Percentiles rank a stretch among this genome's conserved stretches.
Conservation (phyloP, 768 basidiomycete species). For the Omphalotus guepiniiformis region DNA sequence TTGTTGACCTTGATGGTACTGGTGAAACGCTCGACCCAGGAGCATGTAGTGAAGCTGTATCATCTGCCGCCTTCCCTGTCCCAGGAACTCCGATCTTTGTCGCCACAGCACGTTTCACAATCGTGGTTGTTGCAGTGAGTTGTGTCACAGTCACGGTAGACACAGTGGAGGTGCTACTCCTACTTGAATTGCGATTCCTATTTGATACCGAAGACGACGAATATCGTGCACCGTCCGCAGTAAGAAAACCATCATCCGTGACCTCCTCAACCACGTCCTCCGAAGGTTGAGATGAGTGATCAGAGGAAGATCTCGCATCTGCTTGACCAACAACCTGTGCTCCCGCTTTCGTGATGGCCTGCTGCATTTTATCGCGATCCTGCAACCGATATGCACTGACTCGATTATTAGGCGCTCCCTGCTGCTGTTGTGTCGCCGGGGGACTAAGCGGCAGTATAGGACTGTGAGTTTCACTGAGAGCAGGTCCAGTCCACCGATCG, state of each 20-base stretch:
- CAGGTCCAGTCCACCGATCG: constrained; percentile 13
- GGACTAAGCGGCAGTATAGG: constrained; percentile 23
- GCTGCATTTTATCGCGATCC: background rate
- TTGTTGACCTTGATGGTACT: no score
- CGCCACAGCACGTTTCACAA: constrained; percentile 50
- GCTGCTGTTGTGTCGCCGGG: background rate
- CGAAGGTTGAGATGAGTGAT: no score
- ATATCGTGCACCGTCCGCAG: constrained; percentile 13
- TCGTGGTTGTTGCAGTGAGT: constrained; percentile 25
- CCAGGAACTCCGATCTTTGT: constrained; percentile 36
- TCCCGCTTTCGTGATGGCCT: no score
- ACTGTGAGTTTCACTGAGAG: constrained; percentile 23
- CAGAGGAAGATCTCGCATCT: no score
- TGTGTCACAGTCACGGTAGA: constrained; percentile 41
- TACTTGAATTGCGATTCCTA: constrained; percentile 39
- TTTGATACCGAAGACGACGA: constrained; percentile 5
- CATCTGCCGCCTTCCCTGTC: background rate
- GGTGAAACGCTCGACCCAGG: constrained; percentile 10
- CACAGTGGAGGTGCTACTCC: constrained; percentile 43
- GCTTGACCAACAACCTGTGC: no score
- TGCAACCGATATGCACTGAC: background rate
- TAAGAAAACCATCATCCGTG: constrained; percentile 18
- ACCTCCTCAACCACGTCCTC: constrained; percentile 8
- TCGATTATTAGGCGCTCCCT: background rate
- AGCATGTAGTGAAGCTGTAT: constrained; percentile 10